A percentile compares a stretch with the other conserved stretches of the same genome.
Evolutionary conservation across 2,329 filamentous ascomycete species (phyloP).

Genomic region (Colletotrichum higginsianum): DNA sequence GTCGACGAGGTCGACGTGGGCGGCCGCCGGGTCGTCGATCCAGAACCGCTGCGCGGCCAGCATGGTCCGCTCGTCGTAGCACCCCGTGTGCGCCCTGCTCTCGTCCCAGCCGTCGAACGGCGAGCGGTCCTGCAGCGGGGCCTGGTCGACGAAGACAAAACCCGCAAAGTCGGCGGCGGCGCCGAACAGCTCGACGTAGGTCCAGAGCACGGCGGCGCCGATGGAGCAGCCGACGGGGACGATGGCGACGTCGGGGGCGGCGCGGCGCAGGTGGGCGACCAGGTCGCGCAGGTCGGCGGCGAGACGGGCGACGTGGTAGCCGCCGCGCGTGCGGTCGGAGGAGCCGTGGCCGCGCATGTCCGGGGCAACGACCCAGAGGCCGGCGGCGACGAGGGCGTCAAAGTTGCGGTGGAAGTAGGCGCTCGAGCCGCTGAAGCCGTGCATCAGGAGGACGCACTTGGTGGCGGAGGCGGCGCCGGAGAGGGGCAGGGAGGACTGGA

Average conservation of each 20-base stretch:
- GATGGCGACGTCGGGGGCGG: slow-evolving; percentile 42
- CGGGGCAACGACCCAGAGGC: slow-evolving; percentile 55
- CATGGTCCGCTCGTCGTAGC: slow-evolving; percentile 57
- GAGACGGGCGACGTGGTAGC: slow-evolving; percentile 58
- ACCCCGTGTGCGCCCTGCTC: slow-evolving; percentile 51
- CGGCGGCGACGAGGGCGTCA: slow-evolving; percentile 44
- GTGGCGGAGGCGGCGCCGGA: slow-evolving; percentile 21
- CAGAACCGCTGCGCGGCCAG: slow-evolving; percentile 50
- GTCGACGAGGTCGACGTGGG: slow-evolving; percentile 51
- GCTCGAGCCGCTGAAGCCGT: slow-evolving; percentile 59
- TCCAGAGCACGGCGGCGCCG: slow-evolving; percentile 58
- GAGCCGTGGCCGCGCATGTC: slow-evolving; percentile 58
- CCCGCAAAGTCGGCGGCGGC: slow-evolving; percentile 50
- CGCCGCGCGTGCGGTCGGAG: slow-evolving; percentile 50
- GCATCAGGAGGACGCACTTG: slow-evolving; percentile 54
- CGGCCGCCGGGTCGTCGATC: slow-evolving; percentile 44
- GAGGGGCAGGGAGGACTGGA: slow-evolving; percentile 53
- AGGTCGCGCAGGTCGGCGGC: slow-evolving; percentile 55
- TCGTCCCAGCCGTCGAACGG: slow-evolving; percentile 51
- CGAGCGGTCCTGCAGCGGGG: slow-evolving; percentile 57
- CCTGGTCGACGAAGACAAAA: slow-evolving; percentile 58
- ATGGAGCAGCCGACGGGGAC: slow-evolving; percentile 58
- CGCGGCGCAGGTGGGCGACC: slow-evolving; percentile 47
- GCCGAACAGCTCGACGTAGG: slow-evolving; percentile 57
- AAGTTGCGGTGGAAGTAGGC: slow-evolving; percentile 56